Evolutionary conservation across 1,139 yeast species (phyloP).

Genomic region (Yamadazyma atmosphaerica): DNA sequence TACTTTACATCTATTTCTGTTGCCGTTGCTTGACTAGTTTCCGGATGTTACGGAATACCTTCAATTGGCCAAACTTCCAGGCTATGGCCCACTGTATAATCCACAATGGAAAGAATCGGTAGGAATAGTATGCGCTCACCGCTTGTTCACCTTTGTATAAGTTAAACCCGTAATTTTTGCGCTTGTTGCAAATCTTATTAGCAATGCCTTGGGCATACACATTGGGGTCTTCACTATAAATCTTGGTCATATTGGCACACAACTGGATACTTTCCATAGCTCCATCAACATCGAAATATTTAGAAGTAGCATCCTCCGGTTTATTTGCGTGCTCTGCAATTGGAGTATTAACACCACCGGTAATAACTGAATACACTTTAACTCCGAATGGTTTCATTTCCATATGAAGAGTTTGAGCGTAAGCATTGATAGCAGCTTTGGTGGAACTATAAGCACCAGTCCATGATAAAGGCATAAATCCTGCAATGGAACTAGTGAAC

Average conservation of each 20-base stretch:
- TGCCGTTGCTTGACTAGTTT: too few relatives aligned
- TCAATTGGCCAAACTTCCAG: conserved; percentile 29
- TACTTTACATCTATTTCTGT: too few relatives aligned
- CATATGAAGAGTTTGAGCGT: conserved; percentile 4
- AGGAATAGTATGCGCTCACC: conserved; percentile 17
- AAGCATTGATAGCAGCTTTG: conserved; percentile 16
- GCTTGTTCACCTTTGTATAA: conserved; percentile 21
- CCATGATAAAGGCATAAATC: conserved; percentile 34
- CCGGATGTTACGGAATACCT: too few relatives aligned
- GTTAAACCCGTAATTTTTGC: conserved; percentile 9
- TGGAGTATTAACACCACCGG: conserved; percentile 37
- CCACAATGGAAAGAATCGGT: conserved; percentile 32
- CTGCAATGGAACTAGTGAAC: conserved; percentile 34
- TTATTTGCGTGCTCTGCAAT: conserved; percentile 15
- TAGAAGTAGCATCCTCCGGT: too few relatives aligned
- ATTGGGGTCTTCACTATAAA: conserved; percentile 21
- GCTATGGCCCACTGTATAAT: conserved; percentile 26
- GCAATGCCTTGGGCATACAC: conserved; percentile 34
- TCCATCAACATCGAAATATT: conserved; percentile 27
- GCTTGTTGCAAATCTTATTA: conserved; percentile 17
- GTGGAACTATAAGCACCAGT: conserved; percentile 28
- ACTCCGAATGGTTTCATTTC: conserved; percentile 30
- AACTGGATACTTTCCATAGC: conserved; percentile 22
- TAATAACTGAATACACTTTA: conserved; percentile 25
- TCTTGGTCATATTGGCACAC: conserved; percentile 23